Conservation (phyloP, 768 basidiomycete genomes). For the Rhizopogon roseolus region DNA sequence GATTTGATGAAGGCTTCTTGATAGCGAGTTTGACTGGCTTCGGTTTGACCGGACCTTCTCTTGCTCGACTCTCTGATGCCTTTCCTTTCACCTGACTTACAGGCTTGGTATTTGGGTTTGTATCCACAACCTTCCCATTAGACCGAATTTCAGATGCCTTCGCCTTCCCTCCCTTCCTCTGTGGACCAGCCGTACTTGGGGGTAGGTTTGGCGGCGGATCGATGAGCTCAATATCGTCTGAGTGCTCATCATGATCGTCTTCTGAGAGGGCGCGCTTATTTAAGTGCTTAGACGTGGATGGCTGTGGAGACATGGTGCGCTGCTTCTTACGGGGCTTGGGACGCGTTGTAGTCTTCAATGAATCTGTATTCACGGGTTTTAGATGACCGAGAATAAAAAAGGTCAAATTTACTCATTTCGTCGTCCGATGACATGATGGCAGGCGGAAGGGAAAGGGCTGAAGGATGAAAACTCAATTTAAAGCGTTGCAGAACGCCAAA, state of each 20-base stretch:
- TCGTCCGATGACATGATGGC: conserved; percentile 26
- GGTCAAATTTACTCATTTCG: conserved; percentile 23
- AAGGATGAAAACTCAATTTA: not conserved
- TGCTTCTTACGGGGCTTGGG: conserved; percentile 14
- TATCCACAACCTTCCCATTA: not conserved
- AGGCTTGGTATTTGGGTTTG: conserved; percentile 6
- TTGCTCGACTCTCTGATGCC: not conserved
- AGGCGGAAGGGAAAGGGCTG: not conserved
- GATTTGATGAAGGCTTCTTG: conserved; percentile 11
- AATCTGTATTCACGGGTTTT: not conserved
- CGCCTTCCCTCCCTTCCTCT: conserved; percentile 5
- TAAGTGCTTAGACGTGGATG: conserved; percentile 12
- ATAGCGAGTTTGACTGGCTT: not conserved
- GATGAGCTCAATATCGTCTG: not conserved
- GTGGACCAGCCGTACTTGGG: conserved; percentile 6
- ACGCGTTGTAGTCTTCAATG: conserved; percentile 10
- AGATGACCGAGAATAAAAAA: conserved; percentile 1
- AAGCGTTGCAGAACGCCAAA: not conserved
- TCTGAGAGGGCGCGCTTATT: not conserved
- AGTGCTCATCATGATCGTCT: not conserved
- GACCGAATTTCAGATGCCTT: conserved; percentile 3
- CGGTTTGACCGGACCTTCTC: not conserved
- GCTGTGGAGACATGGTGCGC: conserved; percentile 10
- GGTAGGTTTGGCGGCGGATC: conserved; percentile 7
- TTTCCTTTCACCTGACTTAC: conserved; percentile 1